Evolutionary conservation across 768 basidiomycete genomes (phyloP), one percentile per base, ranked within the genome.

Genomic region (Lentinus tigrinus): DNA sequence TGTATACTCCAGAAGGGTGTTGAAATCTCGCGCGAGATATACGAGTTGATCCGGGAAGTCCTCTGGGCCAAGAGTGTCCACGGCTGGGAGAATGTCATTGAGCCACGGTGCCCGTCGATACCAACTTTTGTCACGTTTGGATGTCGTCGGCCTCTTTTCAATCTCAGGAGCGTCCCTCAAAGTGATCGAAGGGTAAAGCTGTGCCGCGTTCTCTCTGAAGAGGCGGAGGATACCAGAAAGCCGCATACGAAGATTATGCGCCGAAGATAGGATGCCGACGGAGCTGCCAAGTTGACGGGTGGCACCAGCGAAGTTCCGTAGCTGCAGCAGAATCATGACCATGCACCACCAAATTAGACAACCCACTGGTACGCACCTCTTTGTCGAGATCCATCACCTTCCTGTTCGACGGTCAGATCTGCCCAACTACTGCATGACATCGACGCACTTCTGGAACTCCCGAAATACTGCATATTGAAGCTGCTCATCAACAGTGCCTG

Each of bases 281-380:
- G 88, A 90, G 55, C 85, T 87, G 24, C 89, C 89, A 0, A 91
- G 77, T 66, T 89, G 89, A 37, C 88, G 83, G 23, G 87, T 82
- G 14, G 89, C 87, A 63, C 89, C 88, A 36, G 86, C 83, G 68
- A 90, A 90, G 69, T 87, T 88, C 47, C 87, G 81, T 14, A 91
- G 78, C 85, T 90, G 63, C 26, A 19, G 13, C 4, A 3, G 17
- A 17, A 24, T 58, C 34, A 52, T 39, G n/a, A 24, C 16, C 13
- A 51, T 27, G 39, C n/a, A n/a, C n/a, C n/a, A n/a, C n/a, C n/a
- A n/a, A n/a, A n/a, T 54, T 47, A 27, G 52, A 50, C 44, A 53
- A 51, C 54, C 26, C 17, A 27, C 55, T 28, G 27, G n/a, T n/a
- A n/a, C n/a, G 14, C 62, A 85, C 85, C 75, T 89, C 85, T 70